A percentile compares a stretch with the other conserved stretches of the same genome.
Conservation (phyloP, 2,329 filamentous ascomycete genomes). For the Colletotrichum sp. region DNA sequence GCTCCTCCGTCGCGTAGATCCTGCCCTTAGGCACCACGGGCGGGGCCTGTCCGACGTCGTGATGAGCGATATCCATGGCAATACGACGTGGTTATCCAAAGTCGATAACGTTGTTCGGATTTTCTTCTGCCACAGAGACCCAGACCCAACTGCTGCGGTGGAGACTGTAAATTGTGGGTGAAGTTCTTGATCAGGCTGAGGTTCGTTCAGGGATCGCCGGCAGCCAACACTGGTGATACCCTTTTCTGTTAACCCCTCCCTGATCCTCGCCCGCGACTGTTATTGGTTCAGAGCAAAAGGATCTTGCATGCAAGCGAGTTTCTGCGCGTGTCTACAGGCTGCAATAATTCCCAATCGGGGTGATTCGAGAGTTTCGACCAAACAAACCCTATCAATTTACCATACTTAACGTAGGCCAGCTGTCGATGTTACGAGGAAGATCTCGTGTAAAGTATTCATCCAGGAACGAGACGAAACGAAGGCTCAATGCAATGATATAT, state of each 20-base stretch:
- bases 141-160: neutral
- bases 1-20: neutral
- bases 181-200: neutral
- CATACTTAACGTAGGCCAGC: neutral
- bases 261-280: neutral
- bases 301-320: neutral
- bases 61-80: neutral
- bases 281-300: neutral
- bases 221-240: neutral
- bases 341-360: fast-evolving
- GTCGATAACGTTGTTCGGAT: neutral
- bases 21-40: neutral
- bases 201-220: neutral
- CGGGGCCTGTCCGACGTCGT: neutral
- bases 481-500: neutral
- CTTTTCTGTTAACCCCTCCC: neutral
- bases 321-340: neutral
- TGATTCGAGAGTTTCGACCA: neutral
- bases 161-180: neutral
- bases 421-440: fast-evolving
- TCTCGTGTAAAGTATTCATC: neutral
- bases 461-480: neutral
- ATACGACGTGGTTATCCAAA: neutral
- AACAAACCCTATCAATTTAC: neutral
- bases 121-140: fast-evolving